Base-by-base conservation (phyloP, 768 basidiomycete genomes). In the Agaricus subrufescens region DNA sequence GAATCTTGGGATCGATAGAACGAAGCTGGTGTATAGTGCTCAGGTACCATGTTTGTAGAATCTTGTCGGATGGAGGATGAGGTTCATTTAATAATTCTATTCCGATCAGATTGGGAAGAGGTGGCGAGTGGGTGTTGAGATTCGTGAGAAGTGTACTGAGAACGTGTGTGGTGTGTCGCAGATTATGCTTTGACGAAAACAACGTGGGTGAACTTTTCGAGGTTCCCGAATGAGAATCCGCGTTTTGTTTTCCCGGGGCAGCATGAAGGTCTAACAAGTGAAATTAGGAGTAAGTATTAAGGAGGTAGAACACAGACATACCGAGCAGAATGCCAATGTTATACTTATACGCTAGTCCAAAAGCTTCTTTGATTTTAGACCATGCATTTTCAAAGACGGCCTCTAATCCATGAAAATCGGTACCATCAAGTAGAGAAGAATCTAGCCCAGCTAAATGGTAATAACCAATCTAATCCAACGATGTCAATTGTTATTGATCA, bases 281-380 rank as follows among this genome's bases (percentile, higher is more conserved):
- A 48, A 29, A 34, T 9, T 25, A 50, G 26, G 30, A 49, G 52
- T 27, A 25, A 10, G 40, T 44, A 38, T 30, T 26, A 47, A 14
- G 46, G 4, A 15, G 30, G 37, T 31, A n/a, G 46, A 38, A 37
- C 39, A 19, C 39, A 5, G 29, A 65, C 75, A 10, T 49, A 86
- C 86, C 87, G 46, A 93, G 73, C 15, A 92, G 71, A 15, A 93
- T 87, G 2, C 90, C 89, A n/a, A 94, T 74, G 15, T 81, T 80
- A 61, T 78, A 71, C 8, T 62, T 64, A 31, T 75, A 71, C 0
- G 90, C 91, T 7, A 68, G 78, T 56, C 78, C 72, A 27, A 91
- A 82, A 3, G 86, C 86, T 11, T 69, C 68, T 15, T 76, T 72
- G 53, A 91, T 81, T 51, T 85, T 75, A 7, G 60, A 40, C 90